These are phyloP conservation scores for Pythium angustatum DNA, from an alignment of 352 stramenopile species.

Conservation along the genomic window DNA sequence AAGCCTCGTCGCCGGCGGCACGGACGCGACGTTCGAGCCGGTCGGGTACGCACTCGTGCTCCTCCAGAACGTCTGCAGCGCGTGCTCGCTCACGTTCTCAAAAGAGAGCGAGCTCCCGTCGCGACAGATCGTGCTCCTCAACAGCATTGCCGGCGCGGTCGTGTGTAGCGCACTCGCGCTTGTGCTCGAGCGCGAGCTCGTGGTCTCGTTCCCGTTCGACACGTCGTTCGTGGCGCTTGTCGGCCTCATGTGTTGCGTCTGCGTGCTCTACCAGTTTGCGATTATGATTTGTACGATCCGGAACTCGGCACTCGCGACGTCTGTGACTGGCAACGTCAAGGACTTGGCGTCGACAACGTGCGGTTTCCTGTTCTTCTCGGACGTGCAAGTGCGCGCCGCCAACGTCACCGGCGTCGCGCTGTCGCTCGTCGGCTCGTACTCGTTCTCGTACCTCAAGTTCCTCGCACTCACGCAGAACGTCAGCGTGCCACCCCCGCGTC, in stretches of 20 bases:
- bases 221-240: conserved; percentile 37
- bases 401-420: conserved; percentile 60
- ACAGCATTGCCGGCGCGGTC: conserved; percentile 46
- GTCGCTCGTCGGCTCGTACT: conserved; percentile 72
- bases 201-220: conserved; percentile 40
- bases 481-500: not conserved
- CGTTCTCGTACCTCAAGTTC: conserved; percentile 76
- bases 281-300: conserved; percentile 67
- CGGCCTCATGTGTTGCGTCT: conserved; percentile 61
- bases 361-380: conserved; percentile 60
- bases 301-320: conserved; percentile 73
- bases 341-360: conserved; percentile 63
- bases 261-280: conserved; percentile 75
- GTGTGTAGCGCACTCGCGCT: conserved; percentile 47
- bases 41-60: conserved; percentile 61
- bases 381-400: conserved; percentile 41
- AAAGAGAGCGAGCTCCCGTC: conserved; percentile 63
- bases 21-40: conserved; percentile 48
- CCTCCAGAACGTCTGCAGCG: conserved; percentile 70
- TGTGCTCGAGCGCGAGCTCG: conserved; percentile 42
- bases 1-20: conserved; percentile 56
- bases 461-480: conserved; percentile 35
- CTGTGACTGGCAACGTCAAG: conserved; percentile 78
- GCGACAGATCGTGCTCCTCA: conserved; percentile 55
- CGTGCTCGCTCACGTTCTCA: conserved; percentile 58